phyloP scores from a whole-genome alignment of 305 asterid species.

The Fraxinus velutina region DNA sequence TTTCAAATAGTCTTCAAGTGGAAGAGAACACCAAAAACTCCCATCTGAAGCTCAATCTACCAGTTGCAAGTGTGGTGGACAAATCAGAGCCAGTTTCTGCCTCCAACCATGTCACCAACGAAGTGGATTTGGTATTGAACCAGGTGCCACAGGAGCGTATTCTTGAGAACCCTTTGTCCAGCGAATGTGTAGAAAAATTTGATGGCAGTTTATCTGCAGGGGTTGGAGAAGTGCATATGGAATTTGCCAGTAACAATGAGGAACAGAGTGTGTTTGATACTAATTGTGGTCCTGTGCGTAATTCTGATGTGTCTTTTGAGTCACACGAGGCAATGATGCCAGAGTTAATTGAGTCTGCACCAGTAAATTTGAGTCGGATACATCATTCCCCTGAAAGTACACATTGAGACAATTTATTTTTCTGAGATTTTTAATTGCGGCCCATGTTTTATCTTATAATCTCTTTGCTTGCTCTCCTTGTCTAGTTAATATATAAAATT shows the following conservation, averaged over 20 bases:
- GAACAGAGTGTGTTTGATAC: background rate
- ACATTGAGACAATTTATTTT: slow-evolving; percentile 84
- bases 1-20: slow-evolving; percentile 19
- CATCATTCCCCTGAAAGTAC: slow-evolving; percentile 98
- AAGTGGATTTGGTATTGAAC: slow-evolving; percentile 25
- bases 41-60: slow-evolving; percentile 30
- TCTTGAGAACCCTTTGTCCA: slow-evolving; percentile 17
- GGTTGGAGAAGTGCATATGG: slow-evolving; percentile 20
- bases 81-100: slow-evolving; percentile 26
- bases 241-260: slow-evolving; percentile 11
- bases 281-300: slow-evolving; percentile 17
- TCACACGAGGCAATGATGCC: slow-evolving; percentile 44
- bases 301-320: slow-evolving; percentile 52
- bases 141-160: slow-evolving; percentile 18
- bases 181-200: slow-evolving; percentile 34
- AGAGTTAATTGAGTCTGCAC: slow-evolving; percentile 60
- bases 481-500: slow-evolving; percentile 48
- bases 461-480: slow-evolving; percentile 30
- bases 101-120: slow-evolving; percentile 20
- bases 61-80: slow-evolving; percentile 28
- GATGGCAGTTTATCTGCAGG: slow-evolving; percentile 24
- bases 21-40: slow-evolving; percentile 25
- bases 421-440: slow-evolving; percentile 45
- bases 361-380: slow-evolving; percentile 90
- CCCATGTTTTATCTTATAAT: slow-evolving; percentile 25